Percentiles rank a stretch among this genome's conserved stretches.
Conservation (phyloP, 2,329 filamentous ascomycete species). For the Clarireedia homoeocarpa region DNA sequence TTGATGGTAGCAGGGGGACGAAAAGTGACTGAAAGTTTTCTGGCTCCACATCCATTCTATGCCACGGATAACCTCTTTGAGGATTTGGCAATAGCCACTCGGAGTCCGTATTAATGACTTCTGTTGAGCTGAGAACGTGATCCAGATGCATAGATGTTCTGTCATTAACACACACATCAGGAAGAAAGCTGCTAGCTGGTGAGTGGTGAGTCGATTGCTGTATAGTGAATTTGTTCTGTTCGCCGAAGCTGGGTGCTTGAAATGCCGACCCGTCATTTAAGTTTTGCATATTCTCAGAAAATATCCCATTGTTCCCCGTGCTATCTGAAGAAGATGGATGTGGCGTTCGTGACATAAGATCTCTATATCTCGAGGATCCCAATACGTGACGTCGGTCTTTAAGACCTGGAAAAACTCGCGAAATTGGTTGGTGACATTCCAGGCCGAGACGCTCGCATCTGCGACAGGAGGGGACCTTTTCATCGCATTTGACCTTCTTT, state of each 20-base stretch:
- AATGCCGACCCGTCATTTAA: background rate
- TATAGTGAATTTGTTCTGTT: background rate
- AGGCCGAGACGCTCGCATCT: slow-evolving; percentile 21
- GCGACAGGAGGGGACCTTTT: background rate
- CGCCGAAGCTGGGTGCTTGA: background rate
- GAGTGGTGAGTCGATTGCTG: background rate
- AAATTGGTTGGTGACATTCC: slow-evolving; percentile 7
- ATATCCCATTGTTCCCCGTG: background rate
- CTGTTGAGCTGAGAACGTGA: background rate
- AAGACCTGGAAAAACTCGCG: slow-evolving; percentile 23
- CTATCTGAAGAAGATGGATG: slow-evolving; percentile 9
- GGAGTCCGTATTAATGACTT: background rate
- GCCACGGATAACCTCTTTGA: background rate
- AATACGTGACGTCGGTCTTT: slow-evolving; percentile 25
- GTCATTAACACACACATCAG: background rate
- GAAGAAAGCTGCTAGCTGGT: background rate
- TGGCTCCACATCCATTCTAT: background rate
- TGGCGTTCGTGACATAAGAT: slow-evolving; percentile 27
- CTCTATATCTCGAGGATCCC: slow-evolving; percentile 20
- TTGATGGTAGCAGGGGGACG: background rate
- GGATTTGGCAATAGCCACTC: background rate
- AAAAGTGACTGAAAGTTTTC: background rate
- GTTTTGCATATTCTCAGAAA: background rate
- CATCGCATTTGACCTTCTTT: slow-evolving; percentile 13
- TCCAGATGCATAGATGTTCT: background rate